These are phyloP conservation scores for Penicillium sclerotigenum DNA, from an alignment of 2,329 filamentous ascomycete species.

Conservation along the genomic window DNA sequence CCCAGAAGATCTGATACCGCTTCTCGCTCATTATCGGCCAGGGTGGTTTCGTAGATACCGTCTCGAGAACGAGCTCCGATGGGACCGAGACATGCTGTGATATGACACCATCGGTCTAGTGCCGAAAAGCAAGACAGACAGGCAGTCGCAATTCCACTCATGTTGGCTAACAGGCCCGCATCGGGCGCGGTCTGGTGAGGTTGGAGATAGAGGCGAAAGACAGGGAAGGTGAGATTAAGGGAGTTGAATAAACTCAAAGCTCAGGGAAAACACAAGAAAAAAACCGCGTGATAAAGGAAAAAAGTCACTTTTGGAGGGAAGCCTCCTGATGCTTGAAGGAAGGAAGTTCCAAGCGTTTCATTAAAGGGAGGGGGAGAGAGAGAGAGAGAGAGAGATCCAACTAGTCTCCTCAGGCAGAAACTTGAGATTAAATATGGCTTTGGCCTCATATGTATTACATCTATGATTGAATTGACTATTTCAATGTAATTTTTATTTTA, in stretches of 20 bases:
- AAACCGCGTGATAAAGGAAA: neutral
- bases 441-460: neutral
- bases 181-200: slow-evolving; percentile 21
- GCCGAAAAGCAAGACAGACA: slow-evolving; percentile 44
- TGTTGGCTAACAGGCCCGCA: slow-evolving; percentile 31
- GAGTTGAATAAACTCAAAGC: slow-evolving; percentile 1
- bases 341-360: slow-evolving; percentile 1
- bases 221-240: neutral
- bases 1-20: slow-evolving; percentile 92
- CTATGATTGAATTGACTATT: neutral
- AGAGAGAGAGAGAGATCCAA: neutral
- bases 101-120: slow-evolving; percentile 45
- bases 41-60: slow-evolving; percentile 77
- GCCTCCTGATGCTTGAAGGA: slow-evolving; percentile 5
- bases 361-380: slow-evolving; percentile 3
- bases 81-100: slow-evolving; percentile 41
- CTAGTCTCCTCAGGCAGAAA: slow-evolving; percentile 7
- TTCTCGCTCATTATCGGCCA: slow-evolving; percentile 94
- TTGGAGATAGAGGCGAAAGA: neutral
- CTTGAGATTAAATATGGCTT: neutral
- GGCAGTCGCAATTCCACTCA: slow-evolving; percentile 40
- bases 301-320: neutral
- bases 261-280: neutral
- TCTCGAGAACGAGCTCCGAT: slow-evolving; percentile 70
- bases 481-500: neutral